These are phyloP conservation scores for Perkinsus olseni DNA, from an alignment of 169 alveolate species.

Conservation along the genomic window DNA sequence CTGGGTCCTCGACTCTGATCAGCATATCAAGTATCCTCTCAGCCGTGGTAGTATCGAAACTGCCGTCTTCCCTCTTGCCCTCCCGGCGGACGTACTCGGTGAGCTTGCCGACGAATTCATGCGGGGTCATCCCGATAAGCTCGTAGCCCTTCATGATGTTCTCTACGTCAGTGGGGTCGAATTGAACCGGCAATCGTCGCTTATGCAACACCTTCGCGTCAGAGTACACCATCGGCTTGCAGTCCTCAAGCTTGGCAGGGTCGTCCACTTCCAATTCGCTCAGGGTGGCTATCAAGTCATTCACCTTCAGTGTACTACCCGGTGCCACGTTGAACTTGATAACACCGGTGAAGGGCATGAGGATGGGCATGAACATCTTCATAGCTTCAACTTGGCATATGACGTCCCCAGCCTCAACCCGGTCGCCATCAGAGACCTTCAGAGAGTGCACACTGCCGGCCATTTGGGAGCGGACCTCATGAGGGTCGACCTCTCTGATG, in stretches of 20 bases:
- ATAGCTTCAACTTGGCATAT: constrained; percentile 60
- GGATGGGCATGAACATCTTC: constrained; percentile 63
- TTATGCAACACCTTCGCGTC: background rate
- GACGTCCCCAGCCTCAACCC: constrained; percentile 48
- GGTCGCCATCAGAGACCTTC: background rate
- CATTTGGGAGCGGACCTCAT: background rate
- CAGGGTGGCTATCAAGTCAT: constrained; percentile 43
- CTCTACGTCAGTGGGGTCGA: background rate
- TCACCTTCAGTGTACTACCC: constrained; percentile 52
- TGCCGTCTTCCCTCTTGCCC: background rate
- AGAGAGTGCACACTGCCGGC: background rate
- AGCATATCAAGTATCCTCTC: background rate
- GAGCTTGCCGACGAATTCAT: background rate
- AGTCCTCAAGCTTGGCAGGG: background rate
- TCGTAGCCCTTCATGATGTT: background rate
- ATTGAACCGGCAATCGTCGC: background rate
- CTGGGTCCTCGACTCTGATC: background rate
- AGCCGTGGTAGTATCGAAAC: background rate
- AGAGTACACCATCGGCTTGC: background rate
- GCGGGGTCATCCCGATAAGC: background rate
- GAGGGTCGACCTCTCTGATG: background rate
- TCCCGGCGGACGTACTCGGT: background rate
- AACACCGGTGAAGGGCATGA: constrained; percentile 50
- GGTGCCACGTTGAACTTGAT: constrained; percentile 52
- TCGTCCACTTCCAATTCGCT: constrained; percentile 11